Percentiles rank a stretch among this genome's conserved stretches.
phyloP scores from a whole-genome alignment of 345 rosid genomes.

The Euphorbia peplus region DNA sequence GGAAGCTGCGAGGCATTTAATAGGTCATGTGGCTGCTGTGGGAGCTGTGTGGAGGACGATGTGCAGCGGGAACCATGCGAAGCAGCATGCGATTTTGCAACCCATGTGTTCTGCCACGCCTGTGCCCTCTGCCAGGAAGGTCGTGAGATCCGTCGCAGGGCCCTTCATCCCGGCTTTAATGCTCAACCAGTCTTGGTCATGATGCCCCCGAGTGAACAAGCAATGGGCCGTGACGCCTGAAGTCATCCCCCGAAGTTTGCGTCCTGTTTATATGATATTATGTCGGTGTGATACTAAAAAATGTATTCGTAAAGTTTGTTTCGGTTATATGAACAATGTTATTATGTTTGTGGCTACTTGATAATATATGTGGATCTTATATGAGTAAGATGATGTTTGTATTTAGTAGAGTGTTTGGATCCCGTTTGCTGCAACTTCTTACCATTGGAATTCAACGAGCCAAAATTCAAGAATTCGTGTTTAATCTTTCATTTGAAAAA shows the following conservation, averaged over 20 bases:
- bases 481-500: not conserved
- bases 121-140: slow-evolving; percentile 99
- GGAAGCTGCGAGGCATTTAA: slow-evolving; percentile 78
- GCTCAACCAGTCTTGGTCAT: slow-evolving; percentile 64
- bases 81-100: slow-evolving; percentile 64
- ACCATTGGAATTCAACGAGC: not conserved
- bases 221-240: slow-evolving; percentile 65
- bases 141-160: slow-evolving; percentile 84
- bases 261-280: slow-evolving; percentile 8
- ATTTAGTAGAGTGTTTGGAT: not conserved
- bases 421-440: not conserved
- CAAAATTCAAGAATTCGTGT: not conserved
- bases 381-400: not conserved
- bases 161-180: slow-evolving; percentile 81
- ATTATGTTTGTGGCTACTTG: not conserved
- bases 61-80: slow-evolving; percentile 71
- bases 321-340: not conserved
- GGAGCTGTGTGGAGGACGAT: slow-evolving; percentile 67
- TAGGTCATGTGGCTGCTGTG: slow-evolving; percentile 83
- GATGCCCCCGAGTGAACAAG: slow-evolving; percentile 70
- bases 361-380: not conserved
- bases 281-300: not conserved
- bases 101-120: slow-evolving; percentile 73
- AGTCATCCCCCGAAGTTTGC: not conserved
- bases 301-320: not conserved